phyloP scores from a whole-genome alignment of 2,329 filamentous ascomycete species.

The Trichoderma sp. region DNA sequence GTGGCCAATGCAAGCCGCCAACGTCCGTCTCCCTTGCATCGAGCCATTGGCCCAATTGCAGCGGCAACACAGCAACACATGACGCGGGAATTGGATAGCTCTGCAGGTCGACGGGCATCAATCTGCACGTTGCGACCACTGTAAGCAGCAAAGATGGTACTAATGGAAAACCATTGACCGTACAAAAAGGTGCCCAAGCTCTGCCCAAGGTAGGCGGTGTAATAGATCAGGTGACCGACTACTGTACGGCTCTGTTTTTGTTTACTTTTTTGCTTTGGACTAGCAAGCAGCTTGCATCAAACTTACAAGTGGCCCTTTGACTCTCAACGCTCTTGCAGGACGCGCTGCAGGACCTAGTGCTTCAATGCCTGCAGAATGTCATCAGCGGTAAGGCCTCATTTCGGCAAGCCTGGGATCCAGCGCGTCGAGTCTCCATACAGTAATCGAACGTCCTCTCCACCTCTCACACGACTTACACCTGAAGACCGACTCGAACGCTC shows the following conservation, averaged over 20 bases:
- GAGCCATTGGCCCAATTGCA: neutral
- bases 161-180: neutral
- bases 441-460: neutral
- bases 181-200: neutral
- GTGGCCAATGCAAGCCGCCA: neutral
- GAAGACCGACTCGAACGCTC: neutral
- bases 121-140: neutral
- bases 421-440: neutral
- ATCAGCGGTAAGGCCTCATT: neutral
- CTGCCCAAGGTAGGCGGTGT: slow-evolving; percentile 2
- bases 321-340: neutral
- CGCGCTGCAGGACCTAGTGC: neutral
- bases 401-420: slow-evolving; percentile 3
- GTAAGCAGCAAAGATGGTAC: neutral
- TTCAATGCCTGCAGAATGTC: neutral
- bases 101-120: neutral
- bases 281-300: neutral
- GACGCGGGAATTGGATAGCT: neutral
- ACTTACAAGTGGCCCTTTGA: neutral
- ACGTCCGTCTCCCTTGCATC: neutral
- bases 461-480: neutral
- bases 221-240: neutral
- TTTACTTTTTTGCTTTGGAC: neutral
- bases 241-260: neutral
- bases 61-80: neutral